phyloP scores from a whole-genome alignment of 164 flowering plant genomes.

The Nymphaea colorata region DNA sequence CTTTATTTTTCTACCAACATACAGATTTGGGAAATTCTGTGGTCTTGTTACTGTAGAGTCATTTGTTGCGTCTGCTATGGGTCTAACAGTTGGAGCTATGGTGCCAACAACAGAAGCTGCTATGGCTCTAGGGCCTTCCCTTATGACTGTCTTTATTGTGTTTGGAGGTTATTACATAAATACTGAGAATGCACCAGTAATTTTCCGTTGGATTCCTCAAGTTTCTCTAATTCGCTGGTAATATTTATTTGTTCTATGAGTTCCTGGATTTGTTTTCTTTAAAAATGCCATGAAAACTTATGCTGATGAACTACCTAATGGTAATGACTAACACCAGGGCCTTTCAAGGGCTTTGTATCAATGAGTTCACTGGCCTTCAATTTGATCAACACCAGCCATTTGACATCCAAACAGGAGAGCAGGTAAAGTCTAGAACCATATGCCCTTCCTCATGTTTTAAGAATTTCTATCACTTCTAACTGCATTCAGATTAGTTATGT shows the following conservation, averaged over 20 bases:
- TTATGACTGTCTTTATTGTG: slow-evolving; percentile 97
- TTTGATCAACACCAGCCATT: slow-evolving; percentile 73
- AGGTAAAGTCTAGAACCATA: slow-evolving; percentile 31
- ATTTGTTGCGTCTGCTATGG: slow-evolving; percentile 99
- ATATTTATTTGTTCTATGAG: not conserved
- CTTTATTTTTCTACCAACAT: too few relatives aligned
- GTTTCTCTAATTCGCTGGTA: slow-evolving; percentile 96
- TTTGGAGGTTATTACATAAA: slow-evolving; percentile 97
- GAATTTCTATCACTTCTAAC: too few relatives aligned
- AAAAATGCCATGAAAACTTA: not conserved
- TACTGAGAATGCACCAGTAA: slow-evolving; percentile 75
- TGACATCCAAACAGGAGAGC: slow-evolving; percentile 88
- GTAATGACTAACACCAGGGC: slow-evolving; percentile 49
- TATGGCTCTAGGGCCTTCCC: slow-evolving; percentile 94
- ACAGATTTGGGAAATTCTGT: slow-evolving; percentile 85
- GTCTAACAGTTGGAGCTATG: slow-evolving; percentile 97
- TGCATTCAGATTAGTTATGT: too few relatives aligned
- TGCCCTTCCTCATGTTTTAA: too few relatives aligned
- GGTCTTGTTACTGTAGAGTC: slow-evolving; percentile 89
- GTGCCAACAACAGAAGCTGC: slow-evolving; percentile 96
- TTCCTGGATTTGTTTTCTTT: too few relatives aligned
- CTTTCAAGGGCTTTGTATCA: slow-evolving; percentile 93
- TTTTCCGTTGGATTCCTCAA: slow-evolving; percentile 92
- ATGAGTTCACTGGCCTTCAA: slow-evolving; percentile 74
- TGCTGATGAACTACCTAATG: not conserved